phyloP scores from a whole-genome alignment of 1,284 basidiomycete species.

The Sphagnurus paluster region DNA sequence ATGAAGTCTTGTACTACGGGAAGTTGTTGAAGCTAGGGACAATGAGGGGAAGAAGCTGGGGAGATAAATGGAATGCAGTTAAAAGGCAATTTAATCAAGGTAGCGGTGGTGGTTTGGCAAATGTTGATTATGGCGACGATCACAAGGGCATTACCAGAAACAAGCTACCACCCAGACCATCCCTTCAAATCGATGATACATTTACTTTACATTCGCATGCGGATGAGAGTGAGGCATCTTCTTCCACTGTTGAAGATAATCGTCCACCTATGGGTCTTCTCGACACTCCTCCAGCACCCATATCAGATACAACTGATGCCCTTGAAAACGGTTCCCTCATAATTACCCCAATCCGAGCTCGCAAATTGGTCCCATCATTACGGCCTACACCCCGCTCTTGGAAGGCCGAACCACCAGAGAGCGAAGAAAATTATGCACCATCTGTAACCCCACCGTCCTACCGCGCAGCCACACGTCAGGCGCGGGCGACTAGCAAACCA shows the following conservation, averaged over 20 bases:
- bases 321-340: conserved; percentile 1
- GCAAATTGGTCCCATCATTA: not conserved
- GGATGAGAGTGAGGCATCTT: conserved; percentile 9
- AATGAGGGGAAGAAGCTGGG: conserved; percentile 73
- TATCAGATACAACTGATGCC: conserved; percentile 7
- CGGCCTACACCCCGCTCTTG: conserved; percentile 1
- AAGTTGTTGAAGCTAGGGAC: conserved; percentile 79
- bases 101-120: conserved; percentile 1
- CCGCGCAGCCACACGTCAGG: conserved; percentile 39
- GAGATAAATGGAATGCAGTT: conserved; percentile 71
- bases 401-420: conserved; percentile 15
- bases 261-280: conserved; percentile 1
- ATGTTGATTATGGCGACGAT: not conserved
- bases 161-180: conserved; percentile 5
- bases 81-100: conserved; percentile 54
- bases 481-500: conserved; percentile 2
- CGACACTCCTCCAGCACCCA: not conserved
- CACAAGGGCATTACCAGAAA: conserved; percentile 8
- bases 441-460: conserved; percentile 56
- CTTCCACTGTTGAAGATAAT: conserved; percentile 5
- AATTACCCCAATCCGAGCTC: not conserved
- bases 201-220: conserved; percentile 22
- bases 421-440: conserved; percentile 24
- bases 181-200: conserved; percentile 12
- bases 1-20: conserved; percentile 78